Conservation (phyloP, 1,284 basidiomycete species). For the Paramarasmius palmivorus region DNA sequence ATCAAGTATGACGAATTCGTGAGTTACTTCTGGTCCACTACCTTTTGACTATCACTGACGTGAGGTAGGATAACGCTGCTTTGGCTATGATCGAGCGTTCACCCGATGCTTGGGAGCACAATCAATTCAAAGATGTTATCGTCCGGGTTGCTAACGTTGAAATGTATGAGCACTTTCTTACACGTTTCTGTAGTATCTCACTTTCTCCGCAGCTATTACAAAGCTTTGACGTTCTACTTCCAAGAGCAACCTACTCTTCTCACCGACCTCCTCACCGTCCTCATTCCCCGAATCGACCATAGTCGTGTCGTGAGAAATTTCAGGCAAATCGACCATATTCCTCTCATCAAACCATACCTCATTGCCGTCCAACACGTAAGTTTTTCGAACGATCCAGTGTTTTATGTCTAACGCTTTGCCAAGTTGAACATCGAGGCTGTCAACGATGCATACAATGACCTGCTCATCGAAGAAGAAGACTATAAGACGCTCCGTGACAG, state of each 20-base stretch:
- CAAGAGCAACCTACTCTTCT: conserved; percentile 92
- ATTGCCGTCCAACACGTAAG: conserved; percentile 93
- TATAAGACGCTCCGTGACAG: conserved; percentile 95
- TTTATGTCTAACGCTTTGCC: conserved; percentile 13
- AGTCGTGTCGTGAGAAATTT: conserved; percentile 95
- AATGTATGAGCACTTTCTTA: conserved; percentile 59
- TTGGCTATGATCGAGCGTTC: conserved; percentile 98
- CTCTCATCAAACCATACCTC: conserved; percentile 93
- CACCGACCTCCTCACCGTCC: conserved; percentile 90
- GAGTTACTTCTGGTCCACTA: conserved; percentile 24
- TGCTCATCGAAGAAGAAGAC: conserved; percentile 98
- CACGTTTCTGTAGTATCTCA: conserved; percentile 5
- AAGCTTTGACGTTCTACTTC: conserved; percentile 86
- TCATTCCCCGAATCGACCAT: conserved; percentile 94
- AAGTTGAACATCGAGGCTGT: conserved; percentile 95
- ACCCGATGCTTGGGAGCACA: conserved; percentile 98
- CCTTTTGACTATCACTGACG: background rate
- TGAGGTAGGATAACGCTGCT: conserved; percentile 84
- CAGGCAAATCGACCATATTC: conserved; percentile 93
- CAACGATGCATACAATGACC: conserved; percentile 96
- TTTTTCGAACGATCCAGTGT: conserved; percentile 3
- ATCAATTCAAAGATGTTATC: conserved; percentile 96
- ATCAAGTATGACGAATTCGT: conserved; percentile 97
- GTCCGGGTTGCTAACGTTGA: conserved; percentile 97
- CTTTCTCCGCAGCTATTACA: conserved; percentile 70